Percentiles rank a stretch among this genome's conserved stretches.
Conservation (phyloP, 2,329 filamentous ascomycete genomes). For the Colletotrichum agaves region DNA sequence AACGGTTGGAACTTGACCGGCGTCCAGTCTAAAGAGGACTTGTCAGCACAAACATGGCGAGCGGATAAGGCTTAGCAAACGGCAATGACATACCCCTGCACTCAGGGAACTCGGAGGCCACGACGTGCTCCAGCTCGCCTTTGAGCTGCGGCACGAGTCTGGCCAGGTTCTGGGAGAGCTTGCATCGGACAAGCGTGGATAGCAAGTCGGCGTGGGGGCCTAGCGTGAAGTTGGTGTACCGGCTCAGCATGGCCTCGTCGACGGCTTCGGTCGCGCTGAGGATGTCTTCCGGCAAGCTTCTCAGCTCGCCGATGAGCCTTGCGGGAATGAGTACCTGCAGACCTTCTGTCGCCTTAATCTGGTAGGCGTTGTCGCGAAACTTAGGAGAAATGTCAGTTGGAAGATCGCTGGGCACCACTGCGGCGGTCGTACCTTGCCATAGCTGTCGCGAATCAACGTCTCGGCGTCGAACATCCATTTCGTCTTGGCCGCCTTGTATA, state of each 20-base stretch:
- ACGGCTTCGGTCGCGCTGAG: slow-evolving; percentile 61
- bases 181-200: slow-evolving; percentile 56
- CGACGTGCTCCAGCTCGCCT: slow-evolving; percentile 57
- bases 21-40: slow-evolving; percentile 60
- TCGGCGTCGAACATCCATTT: slow-evolving; percentile 65
- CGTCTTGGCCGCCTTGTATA: slow-evolving; percentile 59
- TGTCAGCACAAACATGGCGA: slow-evolving; percentile 10
- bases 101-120: slow-evolving; percentile 58
- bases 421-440: slow-evolving; percentile 53
- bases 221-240: slow-evolving; percentile 61
- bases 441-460: slow-evolving; percentile 58
- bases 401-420: too few relatives aligned
- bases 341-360: slow-evolving; percentile 63
- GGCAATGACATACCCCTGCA: slow-evolving; percentile 51
- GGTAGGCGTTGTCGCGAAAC: slow-evolving; percentile 62
- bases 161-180: slow-evolving; percentile 59
- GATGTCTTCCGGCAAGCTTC: slow-evolving; percentile 59
- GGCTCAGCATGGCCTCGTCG: slow-evolving; percentile 61
- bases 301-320: slow-evolving; percentile 57
- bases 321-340: slow-evolving; percentile 59
- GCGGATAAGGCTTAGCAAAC: too few relatives aligned
- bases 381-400: slow-evolving; percentile 38
- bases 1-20: slow-evolving; percentile 63
- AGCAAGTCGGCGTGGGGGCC: slow-evolving; percentile 59
- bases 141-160: slow-evolving; percentile 58